Evolutionary conservation across 495 filamentous ascomycete species (phyloP).

Genomic region (Daldinia loculata): DNA sequence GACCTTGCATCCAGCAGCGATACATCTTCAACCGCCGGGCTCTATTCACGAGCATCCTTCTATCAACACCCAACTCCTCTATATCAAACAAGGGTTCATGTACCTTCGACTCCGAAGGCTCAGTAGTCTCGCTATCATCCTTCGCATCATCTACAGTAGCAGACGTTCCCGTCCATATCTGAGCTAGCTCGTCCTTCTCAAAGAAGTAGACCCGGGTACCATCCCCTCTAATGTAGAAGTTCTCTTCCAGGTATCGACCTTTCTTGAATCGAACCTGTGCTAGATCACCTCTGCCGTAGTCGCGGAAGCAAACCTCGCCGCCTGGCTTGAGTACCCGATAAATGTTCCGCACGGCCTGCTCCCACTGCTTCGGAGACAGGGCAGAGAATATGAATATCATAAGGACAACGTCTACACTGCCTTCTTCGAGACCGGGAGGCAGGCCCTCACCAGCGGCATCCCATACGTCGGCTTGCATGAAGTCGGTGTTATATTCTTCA

Average conservation of each 20-base stretch:
- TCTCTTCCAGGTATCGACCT: constrained; percentile 89
- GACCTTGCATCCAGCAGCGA: constrained; percentile 94
- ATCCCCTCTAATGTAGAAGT: constrained; percentile 95
- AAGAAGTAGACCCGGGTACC: constrained; percentile 98
- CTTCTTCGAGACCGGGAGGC: constrained; percentile 77
- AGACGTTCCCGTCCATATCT: constrained; percentile 72
- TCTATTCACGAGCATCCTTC: constrained; percentile 90
- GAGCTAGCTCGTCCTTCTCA: constrained; percentile 78
- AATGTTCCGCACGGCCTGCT: constrained; percentile 81
- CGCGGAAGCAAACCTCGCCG: constrained; percentile 88
- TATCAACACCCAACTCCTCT: constrained; percentile 79
- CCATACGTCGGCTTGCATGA: constrained; percentile 90
- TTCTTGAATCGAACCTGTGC: constrained; percentile 98
- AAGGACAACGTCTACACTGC: constrained; percentile 85
- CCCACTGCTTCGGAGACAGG: constrained; percentile 84
- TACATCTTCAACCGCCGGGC: constrained; percentile 95
- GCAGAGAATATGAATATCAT: constrained; percentile 98
- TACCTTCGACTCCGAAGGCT: constrained; percentile 31
- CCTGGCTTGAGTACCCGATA: constrained; percentile 84
- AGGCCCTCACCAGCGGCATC: constrained; percentile 76
- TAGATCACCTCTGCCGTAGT: constrained; percentile 94
- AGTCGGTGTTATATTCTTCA: constrained; percentile 65
- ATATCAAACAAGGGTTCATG: constrained; percentile 66
- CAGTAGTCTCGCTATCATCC: constrained; percentile 23
- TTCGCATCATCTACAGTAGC: constrained; percentile 32